phyloP scores from a whole-genome alignment of 2,329 filamentous ascomycete genomes.

The Fusarium sp. region DNA sequence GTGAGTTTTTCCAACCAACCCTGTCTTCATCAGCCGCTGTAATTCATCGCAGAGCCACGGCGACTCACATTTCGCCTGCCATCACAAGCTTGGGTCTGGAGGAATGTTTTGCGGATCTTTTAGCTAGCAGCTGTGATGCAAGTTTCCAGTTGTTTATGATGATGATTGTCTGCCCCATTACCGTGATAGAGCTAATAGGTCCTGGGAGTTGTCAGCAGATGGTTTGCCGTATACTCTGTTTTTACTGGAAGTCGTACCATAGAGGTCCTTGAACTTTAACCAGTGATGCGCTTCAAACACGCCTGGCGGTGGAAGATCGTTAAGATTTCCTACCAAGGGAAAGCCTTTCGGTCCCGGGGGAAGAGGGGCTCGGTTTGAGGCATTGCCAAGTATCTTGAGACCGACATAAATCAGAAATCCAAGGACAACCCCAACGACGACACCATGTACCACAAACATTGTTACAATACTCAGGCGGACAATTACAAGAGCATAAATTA shows the following conservation, averaged over 20 bases:
- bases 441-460: not conserved
- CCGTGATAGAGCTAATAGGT: slow-evolving; percentile 46
- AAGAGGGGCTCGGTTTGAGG: not conserved
- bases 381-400: not conserved
- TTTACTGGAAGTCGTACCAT: not conserved
- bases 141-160: slow-evolving; percentile 50
- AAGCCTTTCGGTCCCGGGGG: slow-evolving; percentile 30
- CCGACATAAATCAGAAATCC: not conserved
- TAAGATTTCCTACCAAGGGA: slow-evolving; percentile 25
- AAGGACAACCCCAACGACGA: not conserved
- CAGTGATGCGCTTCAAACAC: slow-evolving; percentile 27
- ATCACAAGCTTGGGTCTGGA: slow-evolving; percentile 25
- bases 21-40: not conserved
- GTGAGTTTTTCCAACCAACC: slow-evolving; percentile 43
- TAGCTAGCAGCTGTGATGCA: slow-evolving; percentile 50
- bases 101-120: slow-evolving; percentile 19
- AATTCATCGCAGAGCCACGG: not conserved
- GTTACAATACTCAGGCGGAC: not conserved
- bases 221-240: accelerated
- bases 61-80: slow-evolving; percentile 20
- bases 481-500: too few relatives aligned
- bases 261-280: slow-evolving; percentile 28
- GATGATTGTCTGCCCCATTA: slow-evolving; percentile 52
- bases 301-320: slow-evolving; percentile 13
- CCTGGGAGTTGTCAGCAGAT: not conserved